Evolutionary conservation across 306 rosid genomes (phyloP).

Genomic region (Fragaria vesca): DNA sequence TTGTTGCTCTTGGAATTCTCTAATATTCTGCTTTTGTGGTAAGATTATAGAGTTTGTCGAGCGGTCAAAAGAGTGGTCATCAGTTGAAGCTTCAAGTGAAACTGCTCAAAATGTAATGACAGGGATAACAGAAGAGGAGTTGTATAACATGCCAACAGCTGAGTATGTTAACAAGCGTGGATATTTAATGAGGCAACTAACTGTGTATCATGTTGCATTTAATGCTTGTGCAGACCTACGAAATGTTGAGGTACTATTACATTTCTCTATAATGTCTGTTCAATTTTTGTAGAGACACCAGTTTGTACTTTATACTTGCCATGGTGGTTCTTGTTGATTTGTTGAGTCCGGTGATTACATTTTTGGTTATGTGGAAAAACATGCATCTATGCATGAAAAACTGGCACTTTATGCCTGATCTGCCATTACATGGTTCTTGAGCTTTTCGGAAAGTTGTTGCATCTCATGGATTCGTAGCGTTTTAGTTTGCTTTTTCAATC

Average conservation of each 20-base stretch:
- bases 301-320: not conserved
- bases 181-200: slow-evolving; percentile 47
- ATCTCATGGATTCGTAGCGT: not conserved
- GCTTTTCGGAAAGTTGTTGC: not conserved
- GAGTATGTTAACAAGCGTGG: slow-evolving; percentile 64
- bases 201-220: slow-evolving; percentile 76
- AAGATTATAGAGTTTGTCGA: slow-evolving; percentile 92
- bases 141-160: slow-evolving; percentile 87
- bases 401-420: not conserved
- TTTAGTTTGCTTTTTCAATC: not conserved
- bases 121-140: slow-evolving; percentile 82
- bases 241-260: slow-evolving; percentile 63
- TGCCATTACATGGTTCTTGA: not conserved
- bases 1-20: slow-evolving; percentile 23
- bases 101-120: slow-evolving; percentile 86
- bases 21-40: slow-evolving; percentile 32
- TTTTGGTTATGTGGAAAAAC: not conserved
- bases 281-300: not conserved
- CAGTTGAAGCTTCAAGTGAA: slow-evolving; percentile 59
- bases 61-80: slow-evolving; percentile 73
- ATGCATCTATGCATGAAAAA: not conserved
- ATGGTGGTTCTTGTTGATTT: not conserved
- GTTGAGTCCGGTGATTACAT: not conserved
- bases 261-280: slow-evolving; percentile 4
- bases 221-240: slow-evolving; percentile 78